Evolutionary conservation across 192 early-diverging fungal genomes (phyloP).

Genomic region (Backusella mclennaniae): DNA sequence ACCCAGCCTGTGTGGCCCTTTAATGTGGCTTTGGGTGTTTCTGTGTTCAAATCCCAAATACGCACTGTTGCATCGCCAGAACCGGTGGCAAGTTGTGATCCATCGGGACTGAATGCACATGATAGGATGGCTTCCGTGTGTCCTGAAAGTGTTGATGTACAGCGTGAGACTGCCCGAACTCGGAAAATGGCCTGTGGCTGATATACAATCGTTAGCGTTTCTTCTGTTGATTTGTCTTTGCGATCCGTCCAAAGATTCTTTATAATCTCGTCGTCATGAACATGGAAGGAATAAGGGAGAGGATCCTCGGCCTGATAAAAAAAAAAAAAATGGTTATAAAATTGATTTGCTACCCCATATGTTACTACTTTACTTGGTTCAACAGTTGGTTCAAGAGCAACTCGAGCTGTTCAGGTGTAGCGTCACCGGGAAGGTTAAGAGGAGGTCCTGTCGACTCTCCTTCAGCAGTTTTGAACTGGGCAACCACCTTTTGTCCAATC

Average conservation of each 20-base stretch:
- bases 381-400: conserved; percentile 91
- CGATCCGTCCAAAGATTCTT: conserved; percentile 73
- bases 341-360: too few relatives aligned
- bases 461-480: conserved; percentile 79
- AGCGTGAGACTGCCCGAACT: conserved; percentile 90
- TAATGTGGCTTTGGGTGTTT: conserved; percentile 87
- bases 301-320: conserved; percentile 69
- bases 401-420: conserved; percentile 82
- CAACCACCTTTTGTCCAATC: conserved; percentile 58
- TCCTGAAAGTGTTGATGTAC: conserved; percentile 80
- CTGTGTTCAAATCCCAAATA: conserved; percentile 96
- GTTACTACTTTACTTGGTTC: conserved; percentile 53
- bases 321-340: too few relatives aligned
- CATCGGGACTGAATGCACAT: conserved; percentile 89
- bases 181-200: conserved; percentile 95
- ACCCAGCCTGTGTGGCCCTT: conserved; percentile 93
- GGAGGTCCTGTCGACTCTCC: conserved; percentile 83
- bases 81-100: conserved; percentile 88
- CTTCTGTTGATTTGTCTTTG: conserved; percentile 80
- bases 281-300: conserved; percentile 92
- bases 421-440: conserved; percentile 81
- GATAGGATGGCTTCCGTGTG: conserved; percentile 95
- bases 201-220: conserved; percentile 88
- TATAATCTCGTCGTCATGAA: conserved; percentile 82
- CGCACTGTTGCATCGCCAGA: conserved; percentile 94